Evolutionary conservation across 345 rosid genomes (phyloP), one percentile per base, ranked within the genome.

Genomic region (Brassica cretica): DNA sequence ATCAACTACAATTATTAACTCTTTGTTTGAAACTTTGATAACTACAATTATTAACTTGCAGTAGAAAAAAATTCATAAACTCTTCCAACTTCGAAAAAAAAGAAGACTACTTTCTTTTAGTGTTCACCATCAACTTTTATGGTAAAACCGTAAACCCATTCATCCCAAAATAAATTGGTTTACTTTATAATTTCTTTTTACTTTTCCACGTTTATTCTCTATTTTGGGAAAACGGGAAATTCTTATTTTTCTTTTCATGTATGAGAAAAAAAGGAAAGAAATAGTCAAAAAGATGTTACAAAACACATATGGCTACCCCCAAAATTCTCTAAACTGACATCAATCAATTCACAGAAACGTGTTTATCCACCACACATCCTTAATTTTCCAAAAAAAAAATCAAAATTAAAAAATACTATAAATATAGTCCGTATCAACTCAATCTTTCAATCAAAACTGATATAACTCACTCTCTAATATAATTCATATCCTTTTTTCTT

Each of bases 401-500:
- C 16, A 4, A 41, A 41, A 41, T 49, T 49, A 5, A 15, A 15
- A 49, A 53, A 6, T 53, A 53, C 8, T 53, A 53, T 53, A 53
- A 73, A 73, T 78, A 67, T 33, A 65, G 39, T 30, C 66, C 0
- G 5, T 35, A 73, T 46, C 73, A 59, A 33, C 53, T 67, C 64
- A 72, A 61, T 72, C 18, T 49, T n/a, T 15, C 77, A 72, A 72
- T 46, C 73, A 72, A 71, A 72, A 11, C 58, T 46, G 46, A 72
- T 9, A 59, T 5, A 67, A 73, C 16, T 66, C 18, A 66, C 14
- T 41, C 37, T 72, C 63, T 78, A 58, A 55, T 5, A 64, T 4
- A 56, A 51, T 56, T 64, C 8, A 58, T 71, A 71, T 1, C 18
- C 3, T 69, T 37, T 8, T 71, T 25, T n/a, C 8, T 15, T 25